Conservation (phyloP, 768 basidiomycete species). For the Trametes cingulata region DNA sequence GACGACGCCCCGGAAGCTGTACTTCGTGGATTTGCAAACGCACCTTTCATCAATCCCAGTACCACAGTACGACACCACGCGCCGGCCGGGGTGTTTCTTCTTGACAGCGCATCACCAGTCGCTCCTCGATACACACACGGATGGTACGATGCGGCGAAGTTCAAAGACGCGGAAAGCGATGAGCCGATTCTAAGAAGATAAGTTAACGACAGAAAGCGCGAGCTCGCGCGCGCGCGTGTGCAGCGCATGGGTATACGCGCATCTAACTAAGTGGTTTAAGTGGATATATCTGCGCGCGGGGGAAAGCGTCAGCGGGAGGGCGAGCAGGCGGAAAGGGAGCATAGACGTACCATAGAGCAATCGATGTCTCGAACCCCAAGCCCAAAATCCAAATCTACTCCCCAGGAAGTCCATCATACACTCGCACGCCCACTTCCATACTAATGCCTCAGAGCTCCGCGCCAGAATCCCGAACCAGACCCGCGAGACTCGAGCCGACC, state of each 20-base stretch:
- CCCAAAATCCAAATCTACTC: background rate
- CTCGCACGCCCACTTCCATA: background rate
- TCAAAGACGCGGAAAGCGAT: background rate
- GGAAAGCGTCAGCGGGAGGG: background rate
- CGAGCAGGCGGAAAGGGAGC: background rate
- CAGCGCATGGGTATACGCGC: background rate
- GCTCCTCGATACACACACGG: background rate
- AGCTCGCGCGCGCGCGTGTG: background rate
- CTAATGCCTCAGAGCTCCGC: conserved; percentile 10
- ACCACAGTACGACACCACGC: no score
- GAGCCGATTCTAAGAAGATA: background rate
- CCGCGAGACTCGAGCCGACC: background rate
- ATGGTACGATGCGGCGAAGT: background rate
- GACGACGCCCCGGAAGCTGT: no score
- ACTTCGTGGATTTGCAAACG: no score
- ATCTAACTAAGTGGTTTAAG: background rate
- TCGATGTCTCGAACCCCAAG: background rate
- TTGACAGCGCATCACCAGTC: background rate
- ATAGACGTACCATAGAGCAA: background rate
- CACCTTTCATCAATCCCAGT: no score
- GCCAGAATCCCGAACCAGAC: background rate
- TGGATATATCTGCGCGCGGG: background rate
- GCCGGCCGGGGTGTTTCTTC: no score
- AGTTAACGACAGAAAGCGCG: background rate
- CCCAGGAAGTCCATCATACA: background rate